Conservation (phyloP, 2,329 filamentous ascomycete species). For the Apiospora marii region DNA sequence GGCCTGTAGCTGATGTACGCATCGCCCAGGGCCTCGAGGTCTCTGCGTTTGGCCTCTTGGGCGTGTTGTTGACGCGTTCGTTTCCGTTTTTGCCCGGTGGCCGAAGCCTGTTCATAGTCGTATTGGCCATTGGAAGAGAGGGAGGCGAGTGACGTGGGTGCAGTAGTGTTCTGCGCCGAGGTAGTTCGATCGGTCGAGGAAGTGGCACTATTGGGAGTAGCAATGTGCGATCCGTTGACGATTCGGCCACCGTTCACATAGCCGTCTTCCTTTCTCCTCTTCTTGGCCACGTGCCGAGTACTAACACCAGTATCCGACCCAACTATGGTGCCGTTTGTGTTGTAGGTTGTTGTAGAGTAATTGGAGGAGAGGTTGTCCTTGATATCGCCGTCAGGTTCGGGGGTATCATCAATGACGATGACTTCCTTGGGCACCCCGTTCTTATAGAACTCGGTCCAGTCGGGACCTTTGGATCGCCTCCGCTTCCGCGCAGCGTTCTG, state of each 20-base stretch:
- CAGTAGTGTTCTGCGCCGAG: slow-evolving; percentile 83
- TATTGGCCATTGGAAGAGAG: slow-evolving; percentile 68
- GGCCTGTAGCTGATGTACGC: slow-evolving; percentile 83
- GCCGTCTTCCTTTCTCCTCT: slow-evolving; percentile 75
- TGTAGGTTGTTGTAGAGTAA: slow-evolving; percentile 47
- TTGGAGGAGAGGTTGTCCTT: slow-evolving; percentile 44
- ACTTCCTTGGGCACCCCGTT: slow-evolving; percentile 86
- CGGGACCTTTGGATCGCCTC: slow-evolving; percentile 69
- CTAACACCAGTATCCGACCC: slow-evolving; percentile 37
- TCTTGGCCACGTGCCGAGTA: slow-evolving; percentile 70
- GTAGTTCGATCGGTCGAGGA: slow-evolving; percentile 87
- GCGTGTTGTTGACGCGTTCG: slow-evolving; percentile 79
- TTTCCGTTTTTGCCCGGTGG: slow-evolving; percentile 88
- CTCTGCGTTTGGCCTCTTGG: slow-evolving; percentile 81
- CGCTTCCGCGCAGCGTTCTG: slow-evolving; percentile 55
- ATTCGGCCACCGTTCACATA: slow-evolving; percentile 70
- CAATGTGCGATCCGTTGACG: slow-evolving; percentile 72
- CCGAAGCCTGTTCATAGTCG: slow-evolving; percentile 67
- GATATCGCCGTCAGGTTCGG: slow-evolving; percentile 58
- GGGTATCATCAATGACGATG: slow-evolving; percentile 77
- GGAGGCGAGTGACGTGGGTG: slow-evolving; percentile 84
- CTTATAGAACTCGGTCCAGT: slow-evolving; percentile 84
- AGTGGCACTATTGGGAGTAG: slow-evolving; percentile 74
- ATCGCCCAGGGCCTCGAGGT: slow-evolving; percentile 74
- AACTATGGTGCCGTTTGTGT: slow-evolving; percentile 44